Conservation (phyloP, 1,284 basidiomycete species). For the Coriolopsis trogii region DNA sequence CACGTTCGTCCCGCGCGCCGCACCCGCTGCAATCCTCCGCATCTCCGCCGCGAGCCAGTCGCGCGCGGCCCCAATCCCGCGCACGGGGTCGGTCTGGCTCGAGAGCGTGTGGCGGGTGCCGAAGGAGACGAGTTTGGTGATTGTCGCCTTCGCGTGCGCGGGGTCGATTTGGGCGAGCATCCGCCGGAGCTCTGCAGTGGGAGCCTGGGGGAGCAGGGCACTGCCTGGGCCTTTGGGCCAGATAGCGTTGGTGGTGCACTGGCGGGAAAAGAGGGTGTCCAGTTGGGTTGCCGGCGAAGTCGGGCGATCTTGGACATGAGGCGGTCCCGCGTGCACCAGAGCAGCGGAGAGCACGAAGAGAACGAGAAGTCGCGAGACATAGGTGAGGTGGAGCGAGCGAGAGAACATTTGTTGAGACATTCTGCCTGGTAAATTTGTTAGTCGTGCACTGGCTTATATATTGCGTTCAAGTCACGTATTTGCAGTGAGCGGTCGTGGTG, state of each 20-base stretch:
- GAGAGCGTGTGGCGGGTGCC: slow-evolving; percentile 57
- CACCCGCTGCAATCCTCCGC: slow-evolving; percentile 43
- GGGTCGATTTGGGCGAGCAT: slow-evolving; percentile 51
- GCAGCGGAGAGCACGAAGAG: slow-evolving; percentile 8
- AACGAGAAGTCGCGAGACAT: slow-evolving; percentile 10
- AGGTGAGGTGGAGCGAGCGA: slow-evolving; percentile 5
- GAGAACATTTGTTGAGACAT: slow-evolving; percentile 9
- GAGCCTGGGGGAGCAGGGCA: slow-evolving; percentile 43
- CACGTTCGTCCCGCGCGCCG: slow-evolving; percentile 44
- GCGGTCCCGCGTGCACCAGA: slow-evolving; percentile 4
- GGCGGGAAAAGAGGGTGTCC: slow-evolving; percentile 15
- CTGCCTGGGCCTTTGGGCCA: slow-evolving; percentile 55
- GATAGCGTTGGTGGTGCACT: slow-evolving; percentile 32
- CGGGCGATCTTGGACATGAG: background rate
- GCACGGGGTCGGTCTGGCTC: slow-evolving; percentile 50
- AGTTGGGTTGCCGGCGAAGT: slow-evolving; percentile 7
- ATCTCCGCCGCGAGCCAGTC: slow-evolving; percentile 56
- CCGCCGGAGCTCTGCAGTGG: slow-evolving; percentile 43
- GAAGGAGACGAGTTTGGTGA: slow-evolving; percentile 54
- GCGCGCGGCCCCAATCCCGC: slow-evolving; percentile 56
- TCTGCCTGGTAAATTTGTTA: background rate
- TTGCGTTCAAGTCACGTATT: background rate
- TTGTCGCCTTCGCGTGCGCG: slow-evolving; percentile 46
- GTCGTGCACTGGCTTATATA: slow-evolving; percentile 6
- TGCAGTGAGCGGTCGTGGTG: slow-evolving; percentile 4